Percentiles rank a stretch among this genome's conserved stretches.
phyloP scores from a whole-genome alignment of 1,284 basidiomycete genomes.

The Malassezia psittaci region DNA sequence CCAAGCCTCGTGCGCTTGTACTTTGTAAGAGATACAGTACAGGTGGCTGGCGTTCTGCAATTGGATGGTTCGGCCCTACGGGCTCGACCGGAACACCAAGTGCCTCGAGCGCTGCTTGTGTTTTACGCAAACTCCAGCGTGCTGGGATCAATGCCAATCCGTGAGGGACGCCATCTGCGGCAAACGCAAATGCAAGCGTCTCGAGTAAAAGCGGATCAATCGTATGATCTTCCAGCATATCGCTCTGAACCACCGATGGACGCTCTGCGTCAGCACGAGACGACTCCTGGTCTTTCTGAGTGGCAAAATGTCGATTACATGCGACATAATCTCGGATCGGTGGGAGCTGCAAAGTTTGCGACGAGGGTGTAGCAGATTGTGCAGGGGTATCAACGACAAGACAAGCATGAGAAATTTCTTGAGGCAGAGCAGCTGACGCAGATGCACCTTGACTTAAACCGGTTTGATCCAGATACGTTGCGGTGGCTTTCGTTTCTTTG shows the following conservation, averaged over 20 bases:
- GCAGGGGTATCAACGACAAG: slow-evolving; percentile 30
- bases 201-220: slow-evolving; percentile 36
- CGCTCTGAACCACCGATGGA: slow-evolving; percentile 7
- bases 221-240: slow-evolving; percentile 21
- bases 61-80: neutral
- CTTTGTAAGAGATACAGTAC: slow-evolving; percentile 34
- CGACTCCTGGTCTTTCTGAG: neutral
- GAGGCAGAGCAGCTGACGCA: slow-evolving; percentile 23
- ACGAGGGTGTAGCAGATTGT: slow-evolving; percentile 13
- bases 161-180: slow-evolving; percentile 25
- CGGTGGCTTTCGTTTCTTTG: slow-evolving; percentile 22
- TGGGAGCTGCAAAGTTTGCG: slow-evolving; percentile 8
- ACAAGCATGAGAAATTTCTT: slow-evolving; percentile 34
- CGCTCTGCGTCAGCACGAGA: neutral
- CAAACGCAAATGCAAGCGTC: slow-evolving; percentile 35
- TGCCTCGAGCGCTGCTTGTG: slow-evolving; percentile 23
- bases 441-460: slow-evolving; percentile 26
- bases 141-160: slow-evolving; percentile 38
- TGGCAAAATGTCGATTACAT: neutral
- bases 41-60: slow-evolving; percentile 8
- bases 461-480: slow-evolving; percentile 42
- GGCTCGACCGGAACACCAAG: slow-evolving; percentile 31
- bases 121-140: slow-evolving; percentile 32
- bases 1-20: slow-evolving; percentile 37
- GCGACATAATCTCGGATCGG: slow-evolving; percentile 19